These are phyloP conservation scores for Pleurozium schreberi DNA, from an alignment of 225 moss, liverwort and hornwort genomes.

Conservation along the genomic window DNA sequence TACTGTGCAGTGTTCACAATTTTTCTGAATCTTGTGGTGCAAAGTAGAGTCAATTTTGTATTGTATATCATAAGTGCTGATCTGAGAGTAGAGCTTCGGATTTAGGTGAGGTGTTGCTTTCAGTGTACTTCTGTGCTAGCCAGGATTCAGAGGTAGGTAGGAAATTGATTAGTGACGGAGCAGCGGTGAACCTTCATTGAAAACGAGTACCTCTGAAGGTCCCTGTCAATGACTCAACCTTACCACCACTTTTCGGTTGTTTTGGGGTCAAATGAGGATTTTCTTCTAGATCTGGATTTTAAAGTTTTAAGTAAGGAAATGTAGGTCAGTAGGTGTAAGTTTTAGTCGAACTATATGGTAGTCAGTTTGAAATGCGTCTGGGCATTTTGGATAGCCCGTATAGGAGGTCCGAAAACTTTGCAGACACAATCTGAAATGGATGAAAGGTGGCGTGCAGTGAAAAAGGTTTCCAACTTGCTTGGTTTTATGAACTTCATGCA, in stretches of 20 bases:
- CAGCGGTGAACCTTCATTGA: neutral
- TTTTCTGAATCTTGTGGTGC: neutral
- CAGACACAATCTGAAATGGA: too few relatives aligned
- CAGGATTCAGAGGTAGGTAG: neutral
- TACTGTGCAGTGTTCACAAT: neutral
- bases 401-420: too few relatives aligned
- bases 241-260: neutral
- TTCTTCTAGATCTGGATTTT: neutral
- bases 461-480: too few relatives aligned
- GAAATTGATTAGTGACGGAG: neutral
- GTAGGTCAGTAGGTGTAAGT: too few relatives aligned
- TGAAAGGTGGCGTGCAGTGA: too few relatives aligned
- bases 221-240: neutral
- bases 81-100: neutral
- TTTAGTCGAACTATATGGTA: too few relatives aligned
- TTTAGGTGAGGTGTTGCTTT: neutral
- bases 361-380: too few relatives aligned
- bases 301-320: neutral
- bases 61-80: neutral
- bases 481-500: too few relatives aligned
- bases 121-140: neutral
- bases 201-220: neutral
- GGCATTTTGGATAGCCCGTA: too few relatives aligned
- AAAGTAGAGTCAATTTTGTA: neutral
- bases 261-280: neutral